phyloP scores from a whole-genome alignment of 2,329 filamentous ascomycete species.

The Diplodia corticola region DNA sequence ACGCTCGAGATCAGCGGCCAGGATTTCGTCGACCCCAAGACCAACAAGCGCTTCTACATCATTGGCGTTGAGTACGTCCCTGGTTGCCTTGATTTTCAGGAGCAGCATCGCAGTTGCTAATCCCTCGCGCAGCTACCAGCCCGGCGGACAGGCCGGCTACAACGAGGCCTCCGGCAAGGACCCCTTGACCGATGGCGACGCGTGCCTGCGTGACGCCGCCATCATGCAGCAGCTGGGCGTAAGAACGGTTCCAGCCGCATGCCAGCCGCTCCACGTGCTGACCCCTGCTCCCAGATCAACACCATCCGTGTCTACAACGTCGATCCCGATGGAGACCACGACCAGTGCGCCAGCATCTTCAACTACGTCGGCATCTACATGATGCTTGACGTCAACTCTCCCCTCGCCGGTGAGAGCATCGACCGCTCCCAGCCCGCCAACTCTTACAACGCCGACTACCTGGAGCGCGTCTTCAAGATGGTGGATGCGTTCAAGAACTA shows the following conservation, averaged over 20 bases:
- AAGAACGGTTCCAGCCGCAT: conserved; percentile 28
- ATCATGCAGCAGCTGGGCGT: conserved; percentile 64
- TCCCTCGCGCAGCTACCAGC: conserved; percentile 54
- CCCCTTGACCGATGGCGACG: conserved; percentile 57
- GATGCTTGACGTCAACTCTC: conserved; percentile 66
- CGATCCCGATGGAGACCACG: conserved; percentile 60
- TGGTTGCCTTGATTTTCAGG: neutral
- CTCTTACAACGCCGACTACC: conserved; percentile 58
- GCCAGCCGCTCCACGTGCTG: neutral
- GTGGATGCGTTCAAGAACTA: conserved; percentile 68
- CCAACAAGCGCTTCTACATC: conserved; percentile 61
- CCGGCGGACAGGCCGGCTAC: conserved; percentile 61
- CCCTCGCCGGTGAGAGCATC: conserved; percentile 56
- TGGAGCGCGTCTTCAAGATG: conserved; percentile 60
- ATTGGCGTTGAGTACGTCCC: conserved; percentile 60
- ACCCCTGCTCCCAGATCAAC: conserved; percentile 49
- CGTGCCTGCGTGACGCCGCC: conserved; percentile 63
- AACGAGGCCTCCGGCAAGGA: conserved; percentile 51
- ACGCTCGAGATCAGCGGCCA: conserved; percentile 59
- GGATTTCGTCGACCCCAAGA: conserved; percentile 62
- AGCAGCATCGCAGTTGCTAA: conserved; percentile 1
- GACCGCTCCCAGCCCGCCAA: conserved; percentile 56
- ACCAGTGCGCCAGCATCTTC: conserved; percentile 64
- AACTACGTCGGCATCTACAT: conserved; percentile 67
- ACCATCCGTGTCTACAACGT: conserved; percentile 67